Conservation (phyloP, 805 yeast species). For the Starmerella apis region DNA sequence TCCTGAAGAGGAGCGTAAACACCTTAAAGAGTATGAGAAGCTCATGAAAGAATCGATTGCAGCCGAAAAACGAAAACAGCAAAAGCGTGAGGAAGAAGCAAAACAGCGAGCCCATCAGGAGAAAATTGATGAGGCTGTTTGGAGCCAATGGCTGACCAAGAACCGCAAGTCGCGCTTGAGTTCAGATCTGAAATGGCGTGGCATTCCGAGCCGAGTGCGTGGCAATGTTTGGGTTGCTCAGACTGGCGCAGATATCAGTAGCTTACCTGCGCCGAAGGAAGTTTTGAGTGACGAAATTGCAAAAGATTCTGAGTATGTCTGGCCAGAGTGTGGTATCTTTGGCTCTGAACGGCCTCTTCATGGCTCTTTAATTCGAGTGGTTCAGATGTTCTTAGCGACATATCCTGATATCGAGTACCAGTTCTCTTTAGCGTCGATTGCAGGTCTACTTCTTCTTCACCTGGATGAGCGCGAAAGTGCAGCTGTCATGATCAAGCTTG, state of each 20-base stretch:
- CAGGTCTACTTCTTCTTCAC: conserved; percentile 37
- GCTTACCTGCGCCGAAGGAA: background rate
- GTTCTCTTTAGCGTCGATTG: conserved; percentile 34
- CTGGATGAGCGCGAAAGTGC: conserved; percentile 35
- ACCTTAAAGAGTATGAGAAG: conserved; percentile 43
- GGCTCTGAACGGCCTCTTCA: conserved; percentile 31
- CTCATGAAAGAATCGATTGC: conserved; percentile 33
- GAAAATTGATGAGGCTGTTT: conserved; percentile 27
- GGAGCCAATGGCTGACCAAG: conserved; percentile 34
- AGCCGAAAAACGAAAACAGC: conserved; percentile 33
- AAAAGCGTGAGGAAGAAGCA: conserved; percentile 23
- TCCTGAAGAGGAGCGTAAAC: conserved; percentile 42
- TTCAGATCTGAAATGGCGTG: conserved; percentile 54
- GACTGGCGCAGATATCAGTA: background rate
- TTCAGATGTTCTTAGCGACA: conserved; percentile 30
- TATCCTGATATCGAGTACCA: conserved; percentile 31
- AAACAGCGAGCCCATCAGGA: conserved; percentile 23
- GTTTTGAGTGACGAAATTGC: conserved; percentile 3
- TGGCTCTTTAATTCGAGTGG: conserved; percentile 31
- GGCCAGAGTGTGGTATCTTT: conserved; percentile 36
- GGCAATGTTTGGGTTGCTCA: conserved; percentile 43
- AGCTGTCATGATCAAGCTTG: conserved; percentile 34
- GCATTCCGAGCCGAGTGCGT: conserved; percentile 41
- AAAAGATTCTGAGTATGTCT: conserved; percentile 28
- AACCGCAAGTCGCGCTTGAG: conserved; percentile 29